Base-by-base conservation (phyloP, 306 rosid species). In the Cucumis hystrix region DNA sequence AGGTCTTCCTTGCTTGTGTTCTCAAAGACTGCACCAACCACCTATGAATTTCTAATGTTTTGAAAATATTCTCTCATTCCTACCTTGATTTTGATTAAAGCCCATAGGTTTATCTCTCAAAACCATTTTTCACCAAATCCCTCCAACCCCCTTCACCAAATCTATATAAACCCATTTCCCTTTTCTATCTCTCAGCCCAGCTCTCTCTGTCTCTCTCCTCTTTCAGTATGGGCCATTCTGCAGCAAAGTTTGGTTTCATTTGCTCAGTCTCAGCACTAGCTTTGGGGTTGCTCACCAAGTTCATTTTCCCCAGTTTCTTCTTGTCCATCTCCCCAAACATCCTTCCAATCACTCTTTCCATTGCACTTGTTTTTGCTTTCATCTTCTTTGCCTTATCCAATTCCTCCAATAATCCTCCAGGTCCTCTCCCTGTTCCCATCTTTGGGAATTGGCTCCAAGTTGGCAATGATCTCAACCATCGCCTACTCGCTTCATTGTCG, bases 381-480 rank as follows among this genome's bases (percentile, higher is more conserved):
- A 70, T 68, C 84, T 47, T 77, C 23, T 70, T 78, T 65, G 52
- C 78, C 54, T 9, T 57, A 10, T 62, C 61, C 28, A 86, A 21
- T 3, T 57, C 79, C 52, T 16, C 82, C 57, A 78, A 66, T 16
- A 83, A 82, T 11, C 96, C 95, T 43, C 97, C 98, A 0, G 89
- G 95, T 4, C 96, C 98, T 68, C 7, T 83, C 30, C 81, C 91
- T 43, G 58, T 90, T 11, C 98, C 98, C 6, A 85, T 92, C 75
- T 86, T 92, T 72, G 98, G 96, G 4, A 92, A 92, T 17, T 92
- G 96, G 98, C 80, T 93, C 7, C 96, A 89, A 87, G 91, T 90
- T 25, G 98, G 98, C 20, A 89, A 90, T 62, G 98, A 93, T 75
- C 81, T 92, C 6, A 90, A 90, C 77, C 98, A 93, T 72, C 89